These are phyloP conservation scores for Candida corydali DNA, from an alignment of 805 yeast species.

Conservation along the genomic window DNA sequence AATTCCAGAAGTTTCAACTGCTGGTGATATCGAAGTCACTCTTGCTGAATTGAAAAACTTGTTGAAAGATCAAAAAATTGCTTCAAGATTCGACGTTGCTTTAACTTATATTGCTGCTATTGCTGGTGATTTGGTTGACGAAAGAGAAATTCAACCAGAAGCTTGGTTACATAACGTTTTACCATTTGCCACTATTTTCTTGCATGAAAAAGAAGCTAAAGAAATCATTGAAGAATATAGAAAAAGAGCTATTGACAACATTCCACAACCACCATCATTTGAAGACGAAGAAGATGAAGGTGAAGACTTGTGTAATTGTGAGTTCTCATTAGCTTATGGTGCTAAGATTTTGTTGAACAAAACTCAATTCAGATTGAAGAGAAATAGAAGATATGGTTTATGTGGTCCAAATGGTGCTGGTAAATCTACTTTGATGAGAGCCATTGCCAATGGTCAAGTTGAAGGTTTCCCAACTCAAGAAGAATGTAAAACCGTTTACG, in stretches of 20 bases:
- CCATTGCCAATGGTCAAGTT: slow-evolving; percentile 96
- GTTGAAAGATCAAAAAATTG: slow-evolving; percentile 62
- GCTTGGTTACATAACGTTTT: slow-evolving; percentile 87
- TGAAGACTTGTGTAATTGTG: slow-evolving; percentile 99
- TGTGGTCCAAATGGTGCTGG: slow-evolving; percentile 63
- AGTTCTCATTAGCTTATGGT: slow-evolving; percentile 99
- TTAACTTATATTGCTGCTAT: slow-evolving; percentile 85
- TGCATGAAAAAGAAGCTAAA: slow-evolving; percentile 90
- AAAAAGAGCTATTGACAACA: slow-evolving; percentile 95
- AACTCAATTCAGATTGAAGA: slow-evolving; percentile 97
- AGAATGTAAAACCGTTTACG: slow-evolving; percentile 98
- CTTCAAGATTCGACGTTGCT: slow-evolving; percentile 75
- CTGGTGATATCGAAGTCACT: slow-evolving; percentile 94
- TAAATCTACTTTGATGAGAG: slow-evolving; percentile 77
- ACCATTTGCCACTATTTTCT: slow-evolving; percentile 93
- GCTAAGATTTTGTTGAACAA: slow-evolving; percentile 99
- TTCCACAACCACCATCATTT: slow-evolving; percentile 91
- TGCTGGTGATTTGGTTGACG: slow-evolving; percentile 99
- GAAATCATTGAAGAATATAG: slow-evolving; percentile 87
- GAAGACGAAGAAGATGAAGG: slow-evolving; percentile 98
- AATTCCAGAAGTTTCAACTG: slow-evolving; percentile 96
- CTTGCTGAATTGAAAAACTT: slow-evolving; percentile 74
- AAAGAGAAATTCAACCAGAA: slow-evolving; percentile 85
- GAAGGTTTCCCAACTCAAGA: slow-evolving; percentile 99
- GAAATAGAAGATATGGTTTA: slow-evolving; percentile 98